phyloP scores from a whole-genome alignment of 352 stramenopile genomes.

The Pythium vanterpoolii region DNA sequence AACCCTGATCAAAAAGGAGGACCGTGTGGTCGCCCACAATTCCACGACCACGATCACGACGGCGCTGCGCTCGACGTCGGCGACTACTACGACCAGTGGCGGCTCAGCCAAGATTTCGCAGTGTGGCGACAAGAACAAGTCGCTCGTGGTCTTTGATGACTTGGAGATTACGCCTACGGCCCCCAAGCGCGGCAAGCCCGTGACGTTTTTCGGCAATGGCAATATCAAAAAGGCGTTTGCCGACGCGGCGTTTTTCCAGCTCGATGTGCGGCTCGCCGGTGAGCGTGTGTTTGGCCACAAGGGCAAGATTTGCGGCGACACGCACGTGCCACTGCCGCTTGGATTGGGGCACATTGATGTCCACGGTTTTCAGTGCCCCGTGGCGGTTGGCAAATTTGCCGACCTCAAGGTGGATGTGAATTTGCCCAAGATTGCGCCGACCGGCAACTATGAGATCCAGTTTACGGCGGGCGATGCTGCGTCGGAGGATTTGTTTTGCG shows the following conservation, averaged over 20 bases:
- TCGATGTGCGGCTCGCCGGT: conserved; percentile 69
- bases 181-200: conserved; percentile 73
- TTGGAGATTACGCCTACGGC: conserved; percentile 58
- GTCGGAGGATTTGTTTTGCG: conserved; percentile 63
- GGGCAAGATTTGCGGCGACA: conserved; percentile 74
- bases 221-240: conserved; percentile 65
- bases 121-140: conserved; percentile 65
- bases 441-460: conserved; percentile 81
- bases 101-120: conserved; percentile 79
- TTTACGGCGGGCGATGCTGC: conserved; percentile 47
- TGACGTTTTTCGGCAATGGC: conserved; percentile 68
- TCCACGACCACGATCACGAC: conserved; percentile 17
- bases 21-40: conserved; percentile 8
- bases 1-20: conserved; percentile 31
- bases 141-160: conserved; percentile 63
- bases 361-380: conserved; percentile 72
- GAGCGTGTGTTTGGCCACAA: conserved; percentile 70
- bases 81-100: too few relatives aligned
- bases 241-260: conserved; percentile 56
- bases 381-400: conserved; percentile 58
- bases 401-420: conserved; percentile 81
- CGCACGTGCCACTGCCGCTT: conserved; percentile 72
- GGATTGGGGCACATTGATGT: conserved; percentile 85
- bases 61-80: too few relatives aligned
- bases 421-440: conserved; percentile 70